Evolutionary conservation across 2,329 filamentous ascomycete species (phyloP).

Genomic region (Chaetomiaceae sp.): DNA sequence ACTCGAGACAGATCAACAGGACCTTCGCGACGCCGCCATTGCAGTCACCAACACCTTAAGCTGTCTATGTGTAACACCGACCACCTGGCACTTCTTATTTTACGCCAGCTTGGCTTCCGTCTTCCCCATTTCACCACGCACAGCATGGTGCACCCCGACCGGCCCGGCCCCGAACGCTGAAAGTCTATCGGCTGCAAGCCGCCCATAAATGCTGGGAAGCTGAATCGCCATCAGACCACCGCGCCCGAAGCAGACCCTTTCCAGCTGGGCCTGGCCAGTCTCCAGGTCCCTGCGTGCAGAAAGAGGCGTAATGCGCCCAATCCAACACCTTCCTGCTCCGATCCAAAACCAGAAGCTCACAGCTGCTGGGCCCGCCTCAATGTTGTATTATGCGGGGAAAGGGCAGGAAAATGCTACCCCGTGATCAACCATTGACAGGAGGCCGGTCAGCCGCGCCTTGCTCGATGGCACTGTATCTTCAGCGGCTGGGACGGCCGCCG

Average conservation of each 20-base stretch:
- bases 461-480: not conserved
- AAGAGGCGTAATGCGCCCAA: not conserved
- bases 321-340: not conserved
- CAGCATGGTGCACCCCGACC: not conserved
- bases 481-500: not conserved
- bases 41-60: no score
- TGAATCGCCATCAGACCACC: not conserved
- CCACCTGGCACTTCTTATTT: not conserved
- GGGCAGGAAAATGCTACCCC: not conserved
- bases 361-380: no score
- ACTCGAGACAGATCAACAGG: no score
- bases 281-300: not conserved
- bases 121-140: not conserved
- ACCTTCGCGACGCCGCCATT: no score
- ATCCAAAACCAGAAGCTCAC: not conserved
- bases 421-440: not conserved
- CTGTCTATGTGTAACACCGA: no score
- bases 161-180: not conserved
- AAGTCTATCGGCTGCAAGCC: not conserved
- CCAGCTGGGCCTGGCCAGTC: not conserved
- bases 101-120: not conserved
- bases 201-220: not conserved
- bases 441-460: not conserved
- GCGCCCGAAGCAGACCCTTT: not conserved
- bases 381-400: conserved; percentile 1